These are phyloP conservation scores for Candida mattraensis DNA, from an alignment of 805 yeast genomes.

Conservation along the genomic window DNA sequence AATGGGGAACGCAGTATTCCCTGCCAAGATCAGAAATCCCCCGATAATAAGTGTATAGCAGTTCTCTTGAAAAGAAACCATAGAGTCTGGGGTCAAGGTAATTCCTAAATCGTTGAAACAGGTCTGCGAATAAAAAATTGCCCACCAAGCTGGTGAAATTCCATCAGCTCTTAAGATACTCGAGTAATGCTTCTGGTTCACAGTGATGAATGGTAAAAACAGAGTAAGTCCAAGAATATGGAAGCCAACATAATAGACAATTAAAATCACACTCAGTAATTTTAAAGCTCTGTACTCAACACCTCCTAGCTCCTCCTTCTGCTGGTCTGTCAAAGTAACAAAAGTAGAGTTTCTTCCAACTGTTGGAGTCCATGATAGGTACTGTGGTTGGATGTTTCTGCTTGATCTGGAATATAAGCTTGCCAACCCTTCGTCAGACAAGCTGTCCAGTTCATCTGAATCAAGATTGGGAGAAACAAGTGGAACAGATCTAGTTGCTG, in stretches of 20 bases:
- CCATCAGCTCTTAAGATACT: slow-evolving; percentile 52
- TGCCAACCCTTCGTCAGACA: slow-evolving; percentile 33
- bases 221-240: slow-evolving; percentile 55
- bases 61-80: slow-evolving; percentile 63
- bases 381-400: slow-evolving; percentile 47
- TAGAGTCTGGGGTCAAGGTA: slow-evolving; percentile 78
- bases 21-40: slow-evolving; percentile 76
- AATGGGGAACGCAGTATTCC: slow-evolving; percentile 94
- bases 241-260: slow-evolving; percentile 72
- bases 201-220: slow-evolving; percentile 61
- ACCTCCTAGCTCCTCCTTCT: slow-evolving; percentile 94
- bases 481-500: slow-evolving; percentile 18
- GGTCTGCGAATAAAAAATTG: slow-evolving; percentile 76
- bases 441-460: slow-evolving; percentile 7
- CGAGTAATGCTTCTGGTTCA: slow-evolving; percentile 39
- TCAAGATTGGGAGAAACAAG: slow-evolving; percentile 4
- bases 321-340: slow-evolving; percentile 74
- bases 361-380: slow-evolving; percentile 87
- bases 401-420: slow-evolving; percentile 24
- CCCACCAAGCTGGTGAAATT: slow-evolving; percentile 89
- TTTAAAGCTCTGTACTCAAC: slow-evolving; percentile 93
- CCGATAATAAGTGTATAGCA: slow-evolving; percentile 63
- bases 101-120: slow-evolving; percentile 84
- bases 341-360: slow-evolving; percentile 93
- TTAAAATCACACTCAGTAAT: slow-evolving; percentile 63